Base-by-base conservation (phyloP, 1,139 yeast genomes). In the Lodderomyces beijingensis region DNA sequence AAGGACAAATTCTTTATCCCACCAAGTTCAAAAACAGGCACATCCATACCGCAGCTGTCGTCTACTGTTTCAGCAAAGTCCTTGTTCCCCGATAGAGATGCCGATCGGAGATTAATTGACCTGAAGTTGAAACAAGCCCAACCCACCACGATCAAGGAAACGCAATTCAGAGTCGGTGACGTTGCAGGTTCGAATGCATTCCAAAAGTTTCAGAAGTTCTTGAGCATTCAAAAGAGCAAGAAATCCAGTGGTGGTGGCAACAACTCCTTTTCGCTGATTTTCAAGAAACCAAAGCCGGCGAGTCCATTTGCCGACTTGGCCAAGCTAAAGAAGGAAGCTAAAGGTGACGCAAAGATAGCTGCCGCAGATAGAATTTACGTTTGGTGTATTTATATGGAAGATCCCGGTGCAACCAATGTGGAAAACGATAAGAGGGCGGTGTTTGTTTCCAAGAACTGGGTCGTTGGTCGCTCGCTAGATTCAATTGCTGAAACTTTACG, bases 391-490 rank as follows among this genome's bases (percentile, higher is more conserved):
- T 74, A 70, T 43, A 62, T 73, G 3, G 46, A 46, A 17, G 51
- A 48, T 21, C 33, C 46, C 0, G 53, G 50, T 5, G 55, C 65
- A n/a, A 50, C 64, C 8, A 14, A 6, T 23, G 14, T 7, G 12
- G 12, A 23, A 7, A 50, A 47, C 14, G 60, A 55, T 17, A 44
- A 55, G 14, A 52, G 45, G 23, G 70, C 79, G 0, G 50, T 81
- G 11, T 83, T 53, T 47, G 69, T 81, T 11, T 74, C 76, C 24
- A 72, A 74, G 42, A 62, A 68, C 20, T 81, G 91, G 86, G 80
- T 86, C 0, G 68, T 85, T 5, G 97, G 97, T 0, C 66, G 85
- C 42, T 80, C 81, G 2, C 57, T 87, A 30, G 97, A 89, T 52
- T 69, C 71, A 25, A 68, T 83, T 9, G 77, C 89, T 4, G 71